Conservation (phyloP, 306 rosid genomes). For the Styphnolobium japonicum region DNA sequence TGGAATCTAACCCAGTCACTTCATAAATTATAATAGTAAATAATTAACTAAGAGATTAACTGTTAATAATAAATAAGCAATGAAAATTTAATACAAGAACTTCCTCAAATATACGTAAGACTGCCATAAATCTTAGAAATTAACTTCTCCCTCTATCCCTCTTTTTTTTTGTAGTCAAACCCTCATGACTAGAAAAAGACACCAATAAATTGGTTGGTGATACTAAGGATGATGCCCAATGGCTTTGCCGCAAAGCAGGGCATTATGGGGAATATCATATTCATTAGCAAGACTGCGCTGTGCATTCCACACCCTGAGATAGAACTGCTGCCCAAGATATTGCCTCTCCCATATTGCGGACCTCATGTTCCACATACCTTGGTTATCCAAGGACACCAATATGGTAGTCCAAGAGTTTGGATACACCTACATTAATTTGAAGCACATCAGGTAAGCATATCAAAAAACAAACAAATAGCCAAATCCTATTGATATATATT, state of each 20-base stretch:
- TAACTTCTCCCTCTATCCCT: slow-evolving; percentile 1
- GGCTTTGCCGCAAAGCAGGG: slow-evolving; percentile 84
- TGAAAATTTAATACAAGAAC: slow-evolving; percentile 6
- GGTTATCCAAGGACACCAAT: slow-evolving; percentile 89
- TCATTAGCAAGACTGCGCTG: slow-evolving; percentile 69
- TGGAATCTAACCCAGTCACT: not conserved
- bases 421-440: slow-evolving; percentile 58
- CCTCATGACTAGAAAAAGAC: slow-evolving; percentile 46
- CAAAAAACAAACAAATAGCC: not conserved
- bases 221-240: slow-evolving; percentile 47
- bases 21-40: not conserved
- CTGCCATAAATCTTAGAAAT: slow-evolving; percentile 8
- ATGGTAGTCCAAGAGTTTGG: slow-evolving; percentile 87
- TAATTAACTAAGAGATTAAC: not conserved
- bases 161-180: slow-evolving; percentile 44
- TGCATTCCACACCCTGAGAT: slow-evolving; percentile 78
- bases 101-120: slow-evolving; percentile 8
- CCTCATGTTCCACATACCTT: slow-evolving; percentile 97
- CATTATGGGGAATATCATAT: slow-evolving; percentile 73
- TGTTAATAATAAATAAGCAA: not conserved
- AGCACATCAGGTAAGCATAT: not conserved
- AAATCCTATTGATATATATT: not conserved
- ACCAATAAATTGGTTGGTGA: not conserved
- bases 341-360: slow-evolving; percentile 96
- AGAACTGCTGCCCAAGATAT: slow-evolving; percentile 87